Evolutionary conservation across 2,329 filamentous ascomycete species (phyloP).

Genomic region (Colletotrichum camelliae): DNA sequence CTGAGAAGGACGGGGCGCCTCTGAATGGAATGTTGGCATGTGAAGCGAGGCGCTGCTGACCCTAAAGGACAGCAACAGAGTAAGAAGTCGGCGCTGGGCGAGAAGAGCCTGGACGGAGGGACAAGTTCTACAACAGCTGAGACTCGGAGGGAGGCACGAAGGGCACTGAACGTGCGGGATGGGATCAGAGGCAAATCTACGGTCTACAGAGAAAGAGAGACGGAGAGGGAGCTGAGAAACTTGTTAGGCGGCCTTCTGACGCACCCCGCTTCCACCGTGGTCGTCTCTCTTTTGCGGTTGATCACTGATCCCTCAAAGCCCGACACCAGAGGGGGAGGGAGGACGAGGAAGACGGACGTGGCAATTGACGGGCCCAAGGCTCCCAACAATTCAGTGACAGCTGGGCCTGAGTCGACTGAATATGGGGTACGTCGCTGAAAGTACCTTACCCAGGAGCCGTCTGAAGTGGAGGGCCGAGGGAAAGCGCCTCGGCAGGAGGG

Average conservation of each 20-base stretch:
- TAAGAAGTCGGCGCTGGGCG: background rate
- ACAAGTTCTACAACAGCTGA: background rate
- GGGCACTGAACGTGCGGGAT: background rate
- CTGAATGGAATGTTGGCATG: background rate
- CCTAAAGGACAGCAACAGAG: background rate
- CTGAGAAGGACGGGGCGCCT: background rate
- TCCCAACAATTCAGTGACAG: background rate
- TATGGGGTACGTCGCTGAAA: background rate
- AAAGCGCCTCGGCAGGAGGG: background rate
- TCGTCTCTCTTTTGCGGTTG: background rate
- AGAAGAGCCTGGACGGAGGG: background rate
- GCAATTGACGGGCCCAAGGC: background rate
- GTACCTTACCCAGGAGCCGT: background rate
- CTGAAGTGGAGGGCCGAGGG: background rate
- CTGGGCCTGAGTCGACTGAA: background rate
- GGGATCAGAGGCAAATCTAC: background rate
- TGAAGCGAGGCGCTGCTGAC: background rate
- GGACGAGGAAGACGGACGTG: background rate
- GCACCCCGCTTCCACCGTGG: background rate
- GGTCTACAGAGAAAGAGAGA: background rate
- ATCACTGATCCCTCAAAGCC: background rate
- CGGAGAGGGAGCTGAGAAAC: background rate
- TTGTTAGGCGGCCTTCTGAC: background rate
- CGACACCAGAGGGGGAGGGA: background rate
- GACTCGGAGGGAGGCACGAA: background rate